Evolutionary conservation across 306 rosid genomes (phyloP), one percentile per base, ranked within the genome.

Genomic region (Argentina anserina): DNA sequence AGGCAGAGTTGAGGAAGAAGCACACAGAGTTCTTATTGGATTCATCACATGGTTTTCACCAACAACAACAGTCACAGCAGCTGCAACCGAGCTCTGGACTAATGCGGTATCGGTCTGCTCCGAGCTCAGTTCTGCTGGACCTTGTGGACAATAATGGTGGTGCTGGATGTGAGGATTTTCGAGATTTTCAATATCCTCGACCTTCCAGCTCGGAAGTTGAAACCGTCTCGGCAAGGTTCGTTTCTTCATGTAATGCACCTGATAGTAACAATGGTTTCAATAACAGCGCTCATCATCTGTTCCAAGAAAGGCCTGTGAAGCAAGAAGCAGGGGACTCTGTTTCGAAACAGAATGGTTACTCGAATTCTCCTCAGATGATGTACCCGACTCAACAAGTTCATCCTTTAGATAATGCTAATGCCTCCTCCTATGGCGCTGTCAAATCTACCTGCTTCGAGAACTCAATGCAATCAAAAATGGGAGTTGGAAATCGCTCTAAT

Each of bases 141-240:
- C 82, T 76, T 39, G 25, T 81, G 14, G 84, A 82, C 42, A 28
- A 46, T 40, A 76, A 72, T 75, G 90, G 86, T 52, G 89, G 60
- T 7, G 71, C 66, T 34, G 82, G 82, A 60, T 53, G 74, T 21
- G 80, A 79, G 29, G 73, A 75, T 36, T 52, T 65, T 23, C 71
- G 77, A 34, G 71, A 75, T 42, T 60, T 66, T 14, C 69, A 75
- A 28, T 71, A 81, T 69, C 52, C 53, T 78, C 84, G 84, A 67
- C 73, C 89, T 18, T 77, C 90, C 42, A 90, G 84, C 70, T 84
- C 95, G 20, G 95, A 86, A 75, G 84, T 80, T 71, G 93, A 86
- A 25, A 78, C 82, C 55, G 72, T 87, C 81, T 67, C 85, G 14
- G 64, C 82, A 13, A 84, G 86, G 39, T 79, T 84, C 83, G 67